A percentile compares a stretch with the other conserved stretches of the same genome.
Conservation (phyloP, 345 rosid genomes). For the Excoecaria cochinchinensis region DNA sequence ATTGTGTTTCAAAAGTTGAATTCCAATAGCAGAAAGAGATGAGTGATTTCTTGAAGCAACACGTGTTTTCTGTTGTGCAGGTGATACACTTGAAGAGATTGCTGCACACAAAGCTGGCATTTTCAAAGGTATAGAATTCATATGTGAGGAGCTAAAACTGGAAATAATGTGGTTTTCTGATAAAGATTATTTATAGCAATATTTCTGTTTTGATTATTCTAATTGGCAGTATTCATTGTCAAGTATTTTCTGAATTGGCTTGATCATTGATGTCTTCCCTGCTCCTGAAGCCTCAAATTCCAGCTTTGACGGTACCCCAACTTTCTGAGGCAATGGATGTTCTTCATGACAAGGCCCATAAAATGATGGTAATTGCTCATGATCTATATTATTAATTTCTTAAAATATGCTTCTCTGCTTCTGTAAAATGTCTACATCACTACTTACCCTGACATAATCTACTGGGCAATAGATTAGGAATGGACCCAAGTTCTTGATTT, state of each 20-base stretch:
- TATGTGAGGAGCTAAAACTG: slow-evolving; percentile 15
- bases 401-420: not conserved
- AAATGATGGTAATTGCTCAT: slow-evolving; percentile 42
- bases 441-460: not conserved
- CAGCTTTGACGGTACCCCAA: slow-evolving; percentile 80
- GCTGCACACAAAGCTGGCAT: slow-evolving; percentile 91
- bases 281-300: slow-evolving; percentile 75
- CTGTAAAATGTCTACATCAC: not conserved
- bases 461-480: not conserved
- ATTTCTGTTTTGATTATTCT: slow-evolving; percentile 25
- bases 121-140: slow-evolving; percentile 69
- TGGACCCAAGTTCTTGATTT: not conserved
- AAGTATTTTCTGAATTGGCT: slow-evolving; percentile 47
- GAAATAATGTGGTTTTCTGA: slow-evolving; percentile 19
- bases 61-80: slow-evolving; percentile 40
- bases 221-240: slow-evolving; percentile 38
- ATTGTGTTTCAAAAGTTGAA: not conserved
- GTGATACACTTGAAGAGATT: slow-evolving; percentile 66
- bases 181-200: slow-evolving; percentile 17
- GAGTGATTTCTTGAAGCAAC: slow-evolving; percentile 14
- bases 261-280: slow-evolving; percentile 54
- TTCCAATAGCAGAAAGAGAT: not conserved
- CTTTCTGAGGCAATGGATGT: slow-evolving; percentile 81
- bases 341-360: slow-evolving; percentile 52
- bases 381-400: not conserved